phyloP scores from a whole-genome alignment of 148 eudicot species.

The Rhododendron ferrugineum region DNA sequence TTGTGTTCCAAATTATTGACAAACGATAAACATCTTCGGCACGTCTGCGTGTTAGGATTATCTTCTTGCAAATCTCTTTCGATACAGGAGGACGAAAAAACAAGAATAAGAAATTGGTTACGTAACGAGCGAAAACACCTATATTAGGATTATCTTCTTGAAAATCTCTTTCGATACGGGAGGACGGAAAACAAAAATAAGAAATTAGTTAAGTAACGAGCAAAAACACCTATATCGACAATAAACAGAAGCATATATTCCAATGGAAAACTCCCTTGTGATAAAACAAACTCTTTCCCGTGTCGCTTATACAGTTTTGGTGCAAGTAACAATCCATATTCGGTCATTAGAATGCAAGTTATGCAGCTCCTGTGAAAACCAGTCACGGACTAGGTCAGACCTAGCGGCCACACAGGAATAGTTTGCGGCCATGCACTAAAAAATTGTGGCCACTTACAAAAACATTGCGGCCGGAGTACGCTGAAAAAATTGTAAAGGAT shows the following conservation, averaged over 20 bases:
- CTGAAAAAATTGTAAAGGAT: constrained; percentile 16
- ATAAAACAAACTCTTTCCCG: too few relatives aligned
- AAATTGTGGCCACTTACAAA: too few relatives aligned
- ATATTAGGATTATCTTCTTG: too few relatives aligned
- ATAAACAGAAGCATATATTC: neutral
- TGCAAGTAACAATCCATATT: too few relatives aligned
- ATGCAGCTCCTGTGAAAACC: too few relatives aligned
- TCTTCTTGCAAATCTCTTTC: neutral
- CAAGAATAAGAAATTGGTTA: neutral
- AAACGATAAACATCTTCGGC: neutral
- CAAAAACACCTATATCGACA: neutral
- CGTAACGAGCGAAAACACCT: neutral
- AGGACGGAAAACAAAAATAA: neutral
- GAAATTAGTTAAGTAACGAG: neutral
- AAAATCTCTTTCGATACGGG: neutral
- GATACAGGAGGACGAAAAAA: neutral
- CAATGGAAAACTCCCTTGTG: neutral
- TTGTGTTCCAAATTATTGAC: neutral
- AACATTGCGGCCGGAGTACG: constrained; percentile 5
- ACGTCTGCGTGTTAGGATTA: too few relatives aligned
- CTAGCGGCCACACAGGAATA: too few relatives aligned
- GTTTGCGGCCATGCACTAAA: too few relatives aligned
- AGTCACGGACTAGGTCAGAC: too few relatives aligned
- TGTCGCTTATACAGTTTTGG: too few relatives aligned
- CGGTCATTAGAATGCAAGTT: too few relatives aligned